These are phyloP conservation scores for Hyparrhenia diplandra DNA, from an alignment of 176 grass and related monocot genomes.

Conservation along the genomic window DNA sequence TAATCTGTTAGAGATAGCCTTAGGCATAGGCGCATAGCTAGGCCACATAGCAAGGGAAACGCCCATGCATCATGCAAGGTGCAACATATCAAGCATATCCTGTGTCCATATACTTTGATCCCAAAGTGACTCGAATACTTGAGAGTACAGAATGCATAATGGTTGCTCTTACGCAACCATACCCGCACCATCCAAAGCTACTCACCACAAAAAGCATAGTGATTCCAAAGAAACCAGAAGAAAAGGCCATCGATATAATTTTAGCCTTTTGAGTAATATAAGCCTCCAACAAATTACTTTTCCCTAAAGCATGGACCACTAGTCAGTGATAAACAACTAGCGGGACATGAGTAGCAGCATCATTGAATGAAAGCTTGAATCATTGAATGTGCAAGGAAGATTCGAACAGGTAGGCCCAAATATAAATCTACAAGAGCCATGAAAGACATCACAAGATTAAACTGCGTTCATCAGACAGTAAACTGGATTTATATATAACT, in stretches of 20 bases:
- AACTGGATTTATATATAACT: background rate
- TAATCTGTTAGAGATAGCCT: too few species aligned
- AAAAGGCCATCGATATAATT: background rate
- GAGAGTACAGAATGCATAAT: background rate
- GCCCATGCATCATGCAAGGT: too few species aligned
- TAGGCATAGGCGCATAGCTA: too few species aligned
- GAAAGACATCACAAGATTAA: background rate
- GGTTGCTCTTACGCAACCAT: background rate
- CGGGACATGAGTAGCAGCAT: too few species aligned
- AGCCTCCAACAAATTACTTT: background rate
- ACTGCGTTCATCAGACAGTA: background rate
- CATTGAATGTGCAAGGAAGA: background rate
- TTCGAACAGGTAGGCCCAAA: background rate
- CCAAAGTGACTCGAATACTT: background rate
- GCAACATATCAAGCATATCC: background rate
- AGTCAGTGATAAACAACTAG: too few species aligned
- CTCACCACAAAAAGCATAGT: background rate
- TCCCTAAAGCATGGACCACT: background rate
- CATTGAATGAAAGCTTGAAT: too few species aligned
- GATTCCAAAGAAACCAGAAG: background rate
- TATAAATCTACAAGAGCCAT: background rate
- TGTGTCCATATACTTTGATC: background rate
- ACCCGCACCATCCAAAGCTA: background rate
- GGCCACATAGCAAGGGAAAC: background rate
- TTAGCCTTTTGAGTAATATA: background rate